phyloP scores from a whole-genome alignment of 257 asterid species.

The Buddleja alternifolia region DNA sequence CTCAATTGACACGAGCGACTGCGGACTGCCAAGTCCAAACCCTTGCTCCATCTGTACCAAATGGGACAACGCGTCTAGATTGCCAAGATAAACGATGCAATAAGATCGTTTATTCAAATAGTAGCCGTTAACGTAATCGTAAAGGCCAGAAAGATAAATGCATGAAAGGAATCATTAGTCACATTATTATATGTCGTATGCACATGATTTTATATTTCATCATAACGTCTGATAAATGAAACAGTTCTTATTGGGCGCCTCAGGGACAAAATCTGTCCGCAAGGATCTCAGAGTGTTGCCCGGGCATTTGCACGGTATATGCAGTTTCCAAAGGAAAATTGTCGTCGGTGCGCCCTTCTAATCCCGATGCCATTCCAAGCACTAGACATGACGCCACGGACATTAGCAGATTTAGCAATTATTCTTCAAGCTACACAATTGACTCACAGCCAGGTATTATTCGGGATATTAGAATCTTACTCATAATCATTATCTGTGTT shows the following conservation, averaged over 20 bases:
- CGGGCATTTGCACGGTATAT: conserved; percentile 57
- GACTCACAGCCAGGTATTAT: conserved; percentile 40
- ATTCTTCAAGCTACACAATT: conserved; percentile 32
- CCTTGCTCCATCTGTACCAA: too few species aligned
- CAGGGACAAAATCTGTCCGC: conserved; percentile 51
- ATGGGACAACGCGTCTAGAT: too few species aligned
- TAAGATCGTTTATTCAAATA: too few species aligned
- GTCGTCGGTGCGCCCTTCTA: conserved; percentile 53
- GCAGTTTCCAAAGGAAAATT: conserved; percentile 59
- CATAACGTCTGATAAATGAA: conserved; percentile 1
- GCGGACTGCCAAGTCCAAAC: too few species aligned
- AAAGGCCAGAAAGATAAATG: too few species aligned
- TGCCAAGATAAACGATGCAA: too few species aligned
- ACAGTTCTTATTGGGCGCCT: conserved; percentile 29
- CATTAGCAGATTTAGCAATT: conserved; percentile 29
- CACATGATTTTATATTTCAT: not conserved
- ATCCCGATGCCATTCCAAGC: conserved; percentile 38
- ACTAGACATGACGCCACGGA: conserved; percentile 28
- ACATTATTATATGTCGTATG: not conserved
- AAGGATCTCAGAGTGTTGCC: conserved; percentile 45
- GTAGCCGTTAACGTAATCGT: too few species aligned
- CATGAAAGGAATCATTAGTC: not conserved
- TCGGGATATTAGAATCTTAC: not conserved
- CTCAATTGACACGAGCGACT: too few species aligned
- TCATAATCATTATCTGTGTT: not conserved